Evolutionary conservation across 305 asterid species (phyloP).

Genomic region (Solanum hybrid): DNA sequence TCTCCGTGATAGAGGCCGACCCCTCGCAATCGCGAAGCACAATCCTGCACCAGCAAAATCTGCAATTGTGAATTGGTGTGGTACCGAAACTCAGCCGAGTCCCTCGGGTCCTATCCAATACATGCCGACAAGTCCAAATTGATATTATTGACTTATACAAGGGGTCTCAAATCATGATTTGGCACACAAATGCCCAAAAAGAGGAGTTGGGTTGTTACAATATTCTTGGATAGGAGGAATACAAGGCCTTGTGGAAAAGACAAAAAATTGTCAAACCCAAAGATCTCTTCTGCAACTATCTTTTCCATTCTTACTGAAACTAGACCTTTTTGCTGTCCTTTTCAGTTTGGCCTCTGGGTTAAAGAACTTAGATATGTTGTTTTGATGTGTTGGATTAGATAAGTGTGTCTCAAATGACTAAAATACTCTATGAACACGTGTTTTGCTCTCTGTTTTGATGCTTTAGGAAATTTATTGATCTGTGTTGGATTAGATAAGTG

Average conservation of each 20-base stretch:
- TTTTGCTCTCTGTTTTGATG: not conserved
- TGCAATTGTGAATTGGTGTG: not conserved
- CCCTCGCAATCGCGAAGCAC: not conserved
- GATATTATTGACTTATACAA: not conserved
- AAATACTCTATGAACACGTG: not conserved
- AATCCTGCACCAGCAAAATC: not conserved
- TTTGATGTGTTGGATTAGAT: not conserved
- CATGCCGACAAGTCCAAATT: not conserved
- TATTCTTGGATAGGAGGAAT: not conserved
- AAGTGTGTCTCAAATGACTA: not conserved
- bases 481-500: too few species aligned
- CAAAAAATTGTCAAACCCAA: not conserved
- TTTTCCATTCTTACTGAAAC: not conserved
- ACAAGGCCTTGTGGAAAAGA: not conserved
- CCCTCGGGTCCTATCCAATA: not conserved
- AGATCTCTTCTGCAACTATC: not conserved
- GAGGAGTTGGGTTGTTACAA: not conserved
- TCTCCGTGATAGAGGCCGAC: not conserved
- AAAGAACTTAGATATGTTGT: not conserved
- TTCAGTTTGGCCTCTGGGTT: not conserved
- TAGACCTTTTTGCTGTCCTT: not conserved
- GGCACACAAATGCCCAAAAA: not conserved
- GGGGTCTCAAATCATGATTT: not conserved
- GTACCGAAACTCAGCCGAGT: not conserved
- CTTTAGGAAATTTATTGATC: not conserved